Conservation (phyloP, 1,139 yeast species). For the Pneumocystis canis region DNA sequence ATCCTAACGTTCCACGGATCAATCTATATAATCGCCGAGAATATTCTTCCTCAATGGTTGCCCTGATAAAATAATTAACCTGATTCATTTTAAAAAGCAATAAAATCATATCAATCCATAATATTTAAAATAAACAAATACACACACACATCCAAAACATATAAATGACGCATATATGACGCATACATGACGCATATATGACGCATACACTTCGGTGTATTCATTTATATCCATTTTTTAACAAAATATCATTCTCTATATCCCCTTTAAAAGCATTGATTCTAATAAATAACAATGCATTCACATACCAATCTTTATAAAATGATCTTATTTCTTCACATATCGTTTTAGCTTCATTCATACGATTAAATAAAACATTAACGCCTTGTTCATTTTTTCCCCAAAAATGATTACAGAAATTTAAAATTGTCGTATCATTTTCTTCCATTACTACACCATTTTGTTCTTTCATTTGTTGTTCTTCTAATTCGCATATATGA, state of each 20-base stretch:
- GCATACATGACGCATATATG: background rate
- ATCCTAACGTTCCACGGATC: constrained; percentile 39
- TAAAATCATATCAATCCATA: background rate
- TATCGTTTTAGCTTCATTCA: constrained; percentile 39
- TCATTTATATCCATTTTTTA: too few relatives aligned
- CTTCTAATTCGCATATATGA: background rate
- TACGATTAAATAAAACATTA: constrained; percentile 35
- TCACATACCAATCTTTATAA: constrained; percentile 29
- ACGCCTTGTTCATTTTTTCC: constrained; percentile 15
- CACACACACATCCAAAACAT: too few relatives aligned
- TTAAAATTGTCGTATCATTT: background rate
- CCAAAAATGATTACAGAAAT: constrained; percentile 4
- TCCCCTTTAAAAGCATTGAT: too few relatives aligned
- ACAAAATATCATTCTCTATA: too few relatives aligned
- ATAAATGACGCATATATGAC: background rate
- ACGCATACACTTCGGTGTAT: background rate
- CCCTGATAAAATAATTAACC: too few relatives aligned
- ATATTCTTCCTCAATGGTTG: constrained; percentile 60
- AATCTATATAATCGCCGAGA: constrained; percentile 34
- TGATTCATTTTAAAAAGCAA: too few relatives aligned
- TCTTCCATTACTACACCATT: background rate
- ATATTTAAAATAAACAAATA: too few relatives aligned
- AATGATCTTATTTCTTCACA: constrained; percentile 32
- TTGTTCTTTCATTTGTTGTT: background rate
- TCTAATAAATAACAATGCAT: too few relatives aligned